Evolutionary conservation across 257 asterid species (phyloP), one percentile per base, ranked within the genome.

Genomic region (Apocynum venetum): DNA sequence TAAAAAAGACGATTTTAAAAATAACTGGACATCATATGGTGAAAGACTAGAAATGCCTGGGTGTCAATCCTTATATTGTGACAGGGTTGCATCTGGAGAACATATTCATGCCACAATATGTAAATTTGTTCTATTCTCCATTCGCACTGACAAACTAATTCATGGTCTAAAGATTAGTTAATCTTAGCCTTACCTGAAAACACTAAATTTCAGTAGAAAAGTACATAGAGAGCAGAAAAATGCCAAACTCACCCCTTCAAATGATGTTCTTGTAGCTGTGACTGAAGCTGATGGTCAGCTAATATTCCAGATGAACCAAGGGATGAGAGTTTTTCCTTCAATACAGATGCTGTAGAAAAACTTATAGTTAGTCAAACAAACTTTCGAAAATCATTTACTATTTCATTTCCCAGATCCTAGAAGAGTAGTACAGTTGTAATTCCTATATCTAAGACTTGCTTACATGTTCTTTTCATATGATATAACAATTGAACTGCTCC

Each of bases 271-370:
- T 96, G 99, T 77, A 96, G 84, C 79, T 93, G 96, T 78, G 99
- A 91, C 84, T 96, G 98, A 88, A 96, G 94, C 83, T 96, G 99
- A 85, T 96, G 98, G 77, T 96, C 99, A 88, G 99, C 99, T 87
- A 96, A 83, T 84, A 96, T 87, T 83, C 99, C 99, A 82, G 98
- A 93, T 81, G 99, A 93, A 83, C 99, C 99, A 75, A 96, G 97
- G 74, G 98, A 80, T 35, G 96, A 88, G 71, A 96, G 98, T 81
- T 96, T 96, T 88, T 96, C 99, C 91, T 96, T 96, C 90, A 96
- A 87, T 77, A 89, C 92, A 74, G 99, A 91, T 14, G 97, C 99
- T 96, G 97, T 71, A 78, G 64, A 78, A 79, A 71, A 84, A 55
- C 77, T 53, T 81, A 68, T 51, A 82, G 86, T 74, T 55, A 81